Evolutionary conservation across 2,329 filamentous ascomycete genomes (phyloP), one percentile per base, ranked within the genome.

Genomic region (Ophiostoma sp.): DNA sequence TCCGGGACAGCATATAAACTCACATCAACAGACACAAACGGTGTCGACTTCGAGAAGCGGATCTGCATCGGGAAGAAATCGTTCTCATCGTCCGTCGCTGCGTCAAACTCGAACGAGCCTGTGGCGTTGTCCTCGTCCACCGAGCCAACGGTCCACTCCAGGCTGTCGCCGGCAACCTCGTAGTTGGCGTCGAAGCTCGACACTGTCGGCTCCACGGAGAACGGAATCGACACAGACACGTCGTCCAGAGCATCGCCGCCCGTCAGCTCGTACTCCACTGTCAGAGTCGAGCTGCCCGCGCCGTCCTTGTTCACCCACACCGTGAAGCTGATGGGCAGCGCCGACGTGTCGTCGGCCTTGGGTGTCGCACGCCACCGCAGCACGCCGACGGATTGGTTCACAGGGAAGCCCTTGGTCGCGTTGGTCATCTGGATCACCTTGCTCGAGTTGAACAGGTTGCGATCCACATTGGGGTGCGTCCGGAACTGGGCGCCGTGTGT

Each of bases 41-140:
- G 94, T 69, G 85, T 87, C 58, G 87, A 85, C 84, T 96, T 97
- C 72, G 87, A 89, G 80, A 99, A 99, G 67, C 88, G 86, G 70
- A 98, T 88, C 67, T 86, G 89, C 93, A 99, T 98, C 0, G 95
- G 95, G 87, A 99, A 99, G 82, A 98, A 98, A 74, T 97, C 93
- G 68, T 92, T 89, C 76, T 98, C 95, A 73, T 93, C 91, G 68
- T 88, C 86, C 11, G 91, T 91, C 77, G 91, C 88, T 1, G 93
- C 92, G 79, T 98, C 95, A 73, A 99, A 98, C 78, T 99, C 95
- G 75, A 99, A 98, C 64, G 91, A 89, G 18, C 95, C 95, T 55
- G 83, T 93, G 18, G 88, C 81, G 76, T 95, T 97, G 69, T 89
- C 89, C 66, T 92, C 89, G 75, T 93, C 90, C 55, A 98, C 88